Percentiles rank a stretch among this genome's conserved stretches.
Conservation (phyloP, 495 filamentous ascomycete genomes). For the Penicillium arizonense region DNA sequence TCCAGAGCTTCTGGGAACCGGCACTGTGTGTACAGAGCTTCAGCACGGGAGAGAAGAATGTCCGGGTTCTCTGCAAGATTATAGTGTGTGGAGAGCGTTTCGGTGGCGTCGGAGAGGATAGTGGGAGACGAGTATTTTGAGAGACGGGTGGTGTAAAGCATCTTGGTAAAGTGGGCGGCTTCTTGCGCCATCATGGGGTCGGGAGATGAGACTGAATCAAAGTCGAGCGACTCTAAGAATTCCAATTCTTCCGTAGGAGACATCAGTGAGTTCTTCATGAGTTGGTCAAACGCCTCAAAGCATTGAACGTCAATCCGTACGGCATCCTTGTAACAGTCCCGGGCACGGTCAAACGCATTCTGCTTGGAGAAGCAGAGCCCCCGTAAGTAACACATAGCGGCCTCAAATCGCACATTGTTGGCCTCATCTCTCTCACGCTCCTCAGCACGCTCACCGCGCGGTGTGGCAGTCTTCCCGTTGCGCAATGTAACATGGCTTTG, state of each 20-base stretch:
- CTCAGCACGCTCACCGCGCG: slow-evolving; percentile 58
- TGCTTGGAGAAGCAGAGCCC: slow-evolving; percentile 95
- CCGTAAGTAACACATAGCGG: slow-evolving; percentile 93
- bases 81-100: slow-evolving; percentile 90
- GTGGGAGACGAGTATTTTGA: slow-evolving; percentile 92
- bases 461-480: slow-evolving; percentile 40
- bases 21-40: slow-evolving; percentile 92
- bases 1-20: slow-evolving; percentile 82
- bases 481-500: slow-evolving; percentile 49
- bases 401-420: slow-evolving; percentile 81
- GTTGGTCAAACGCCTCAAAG: slow-evolving; percentile 95
- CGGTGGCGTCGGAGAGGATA: slow-evolving; percentile 80
- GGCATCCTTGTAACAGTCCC: slow-evolving; percentile 97
- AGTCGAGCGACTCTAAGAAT: slow-evolving; percentile 89
- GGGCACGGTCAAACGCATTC: slow-evolving; percentile 95
- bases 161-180: slow-evolving; percentile 87
- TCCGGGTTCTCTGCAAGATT: slow-evolving; percentile 86
- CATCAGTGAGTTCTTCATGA: slow-evolving; percentile 97
- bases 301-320: slow-evolving; percentile 97
- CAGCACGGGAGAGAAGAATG: slow-evolving; percentile 86
- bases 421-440: slow-evolving; percentile 65
- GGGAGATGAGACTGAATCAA: slow-evolving; percentile 68
- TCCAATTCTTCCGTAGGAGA: slow-evolving; percentile 95
- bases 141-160: slow-evolving; percentile 94
- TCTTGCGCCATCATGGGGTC: slow-evolving; percentile 68